Base-by-base conservation (phyloP, 2,329 filamentous ascomycete species). In the Verticillium nonalfalfae region DNA sequence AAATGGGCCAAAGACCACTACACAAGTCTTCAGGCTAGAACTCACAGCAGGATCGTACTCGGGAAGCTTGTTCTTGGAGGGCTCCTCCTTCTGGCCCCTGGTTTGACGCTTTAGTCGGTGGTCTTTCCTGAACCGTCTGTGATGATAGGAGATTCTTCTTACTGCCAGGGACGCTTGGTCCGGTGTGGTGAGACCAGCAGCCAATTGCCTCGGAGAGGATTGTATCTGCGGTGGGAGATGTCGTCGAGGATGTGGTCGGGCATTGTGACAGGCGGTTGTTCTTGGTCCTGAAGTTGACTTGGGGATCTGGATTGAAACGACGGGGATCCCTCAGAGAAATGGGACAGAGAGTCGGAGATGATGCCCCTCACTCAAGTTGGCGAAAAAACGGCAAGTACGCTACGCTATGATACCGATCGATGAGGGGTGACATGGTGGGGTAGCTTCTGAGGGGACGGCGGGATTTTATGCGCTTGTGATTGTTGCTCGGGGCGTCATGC, bases 141-240 rank as follows among this genome's bases (percentile, higher is more conserved):
- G 9, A 21, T 5, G 6, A 35, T n/a, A 33, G 54, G 54, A 31
- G 54, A 7, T 56, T 26, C 18, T 26, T 80, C 90, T 85, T 81
- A 96, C 91, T 97, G 95, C 95, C 95, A 99, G 71, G 95, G 95
- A 66, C 95, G 85, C 84, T 98, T 98, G 59, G 93, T 98, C 60
- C 95, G 84, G 76, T 99, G 95, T 64, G 95, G 95, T 15, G 95
- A 98, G 14, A 99, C 95, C 40, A 99, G 85, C 63, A 99, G 84
- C 90, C 93, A 96, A 64, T 90, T 92, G 64, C 91, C 93, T 66
- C 91, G 89, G 64, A 99, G 82, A 59, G 92, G 91, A 74, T 99
- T 99, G 76, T 90, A 98, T 73, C 95, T 89, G 70, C 95, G 85
- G 74, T 99, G 95, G 52, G 95, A 97, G 70, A 99, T 98, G 75